These are phyloP conservation scores for Populus alba DNA, from an alignment of 345 rosid genomes.

Conservation along the genomic window DNA sequence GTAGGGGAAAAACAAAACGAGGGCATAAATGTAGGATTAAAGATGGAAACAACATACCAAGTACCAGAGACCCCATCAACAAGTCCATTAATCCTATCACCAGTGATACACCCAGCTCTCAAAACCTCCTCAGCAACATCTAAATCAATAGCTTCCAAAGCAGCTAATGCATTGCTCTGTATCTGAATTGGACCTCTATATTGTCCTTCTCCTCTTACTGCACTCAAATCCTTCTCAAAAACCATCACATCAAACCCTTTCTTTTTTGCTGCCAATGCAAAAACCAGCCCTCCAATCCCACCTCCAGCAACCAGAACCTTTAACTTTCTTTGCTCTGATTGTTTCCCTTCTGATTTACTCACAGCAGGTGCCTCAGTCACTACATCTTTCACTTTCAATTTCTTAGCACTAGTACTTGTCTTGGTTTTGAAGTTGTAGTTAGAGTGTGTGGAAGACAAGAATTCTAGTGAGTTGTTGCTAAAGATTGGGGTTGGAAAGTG, in stretches of 20 bases:
- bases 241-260: slow-evolving; percentile 84
- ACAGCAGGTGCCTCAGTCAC: slow-evolving; percentile 27
- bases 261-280: slow-evolving; percentile 84
- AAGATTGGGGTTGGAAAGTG: slow-evolving; percentile 38
- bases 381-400: slow-evolving; percentile 38
- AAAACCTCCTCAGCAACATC: slow-evolving; percentile 82
- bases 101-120: slow-evolving; percentile 86
- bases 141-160: slow-evolving; percentile 86
- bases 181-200: slow-evolving; percentile 95
- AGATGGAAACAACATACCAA: slow-evolving; percentile 53
- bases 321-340: slow-evolving; percentile 41
- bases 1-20: not conserved
- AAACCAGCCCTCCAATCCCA: slow-evolving; percentile 85
- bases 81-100: slow-evolving; percentile 88
- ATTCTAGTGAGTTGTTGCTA: slow-evolving; percentile 38
- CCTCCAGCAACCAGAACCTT: slow-evolving; percentile 84
- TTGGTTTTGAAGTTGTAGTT: slow-evolving; percentile 30
- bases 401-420: slow-evolving; percentile 18
- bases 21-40: not conserved
- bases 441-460: slow-evolving; percentile 31
- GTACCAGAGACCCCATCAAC: slow-evolving; percentile 89
- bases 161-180: slow-evolving; percentile 96
- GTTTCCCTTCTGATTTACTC: not conserved
- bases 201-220: slow-evolving; percentile 93
- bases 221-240: slow-evolving; percentile 88